Evolutionary conservation across 345 rosid genomes (phyloP).

Genomic region (Murraya koenigii): DNA sequence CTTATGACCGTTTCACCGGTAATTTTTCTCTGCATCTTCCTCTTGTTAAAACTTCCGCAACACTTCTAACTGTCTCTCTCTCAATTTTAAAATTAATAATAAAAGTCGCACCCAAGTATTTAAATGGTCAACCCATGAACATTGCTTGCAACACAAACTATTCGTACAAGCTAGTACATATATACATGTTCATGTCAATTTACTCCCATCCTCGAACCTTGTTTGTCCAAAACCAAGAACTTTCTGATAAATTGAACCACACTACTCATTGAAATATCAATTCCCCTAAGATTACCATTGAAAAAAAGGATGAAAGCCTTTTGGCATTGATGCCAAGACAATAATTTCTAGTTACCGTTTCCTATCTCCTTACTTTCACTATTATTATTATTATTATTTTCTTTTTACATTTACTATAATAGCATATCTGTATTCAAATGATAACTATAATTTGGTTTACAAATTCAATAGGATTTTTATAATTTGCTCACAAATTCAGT

Average conservation of each 20-base stretch:
- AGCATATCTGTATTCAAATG: conserved; percentile 9
- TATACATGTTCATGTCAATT: background rate
- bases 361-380: background rate
- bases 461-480: background rate
- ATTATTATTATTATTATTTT: conserved; percentile 10
- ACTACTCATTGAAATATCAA: background rate
- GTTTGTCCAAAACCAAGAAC: background rate
- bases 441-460: background rate
- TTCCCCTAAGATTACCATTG: background rate
- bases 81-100: too few species aligned
- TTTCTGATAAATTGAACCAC: background rate
- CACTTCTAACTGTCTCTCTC: background rate
- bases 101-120: background rate
- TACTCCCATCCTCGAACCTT: background rate
- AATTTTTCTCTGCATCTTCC: background rate
- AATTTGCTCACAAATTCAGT: background rate
- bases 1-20: background rate
- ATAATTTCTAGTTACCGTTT: background rate
- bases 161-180: background rate
- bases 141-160: background rate
- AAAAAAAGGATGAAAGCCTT: background rate
- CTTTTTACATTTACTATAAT: background rate
- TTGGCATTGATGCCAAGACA: background rate
- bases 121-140: background rate
- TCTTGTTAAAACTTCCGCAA: background rate